These are phyloP conservation scores for Candida neerlandica DNA, from an alignment of 1,139 yeast genomes.

Conservation along the genomic window DNA sequence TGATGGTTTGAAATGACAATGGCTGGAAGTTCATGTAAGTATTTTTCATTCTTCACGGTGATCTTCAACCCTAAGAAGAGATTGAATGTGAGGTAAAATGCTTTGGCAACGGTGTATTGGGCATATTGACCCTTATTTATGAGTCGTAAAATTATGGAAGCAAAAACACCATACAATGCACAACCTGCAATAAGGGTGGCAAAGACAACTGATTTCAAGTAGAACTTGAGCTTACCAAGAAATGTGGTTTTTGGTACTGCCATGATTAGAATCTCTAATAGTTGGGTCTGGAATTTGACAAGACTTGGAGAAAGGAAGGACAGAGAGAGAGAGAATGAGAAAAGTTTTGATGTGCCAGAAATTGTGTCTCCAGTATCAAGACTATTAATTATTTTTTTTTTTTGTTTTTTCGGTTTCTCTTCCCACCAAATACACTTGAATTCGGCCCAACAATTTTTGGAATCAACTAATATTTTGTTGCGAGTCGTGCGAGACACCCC, in stretches of 20 bases:
- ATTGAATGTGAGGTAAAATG: conserved; percentile 66
- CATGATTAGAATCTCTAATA: conserved; percentile 23
- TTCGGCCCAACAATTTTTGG: no score
- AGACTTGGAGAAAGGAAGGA: background rate
- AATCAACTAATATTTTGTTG: no score
- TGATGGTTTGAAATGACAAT: conserved; percentile 90
- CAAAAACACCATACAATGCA: conserved; percentile 75
- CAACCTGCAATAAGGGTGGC: conserved; percentile 56
- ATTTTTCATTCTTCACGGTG: conserved; percentile 57
- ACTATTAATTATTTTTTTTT: no score
- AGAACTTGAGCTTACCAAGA: conserved; percentile 40
- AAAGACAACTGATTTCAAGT: conserved; percentile 55
- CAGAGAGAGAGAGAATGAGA: conserved; percentile 22
- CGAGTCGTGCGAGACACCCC: no score
- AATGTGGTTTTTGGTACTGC: background rate
- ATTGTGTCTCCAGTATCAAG: no score
- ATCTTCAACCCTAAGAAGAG: conserved; percentile 68
- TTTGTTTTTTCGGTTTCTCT: no score
- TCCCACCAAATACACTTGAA: no score
- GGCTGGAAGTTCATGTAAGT: conserved; percentile 68
- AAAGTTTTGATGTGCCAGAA: conserved; percentile 2
- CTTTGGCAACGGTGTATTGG: conserved; percentile 90
- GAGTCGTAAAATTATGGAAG: conserved; percentile 67
- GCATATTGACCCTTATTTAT: conserved; percentile 78
- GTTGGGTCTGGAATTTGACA: background rate